A percentile compares a stretch with the other conserved stretches of the same genome.
Evolutionary conservation across 148 eudicot genomes (phyloP).

Genomic region (Chenopodium quinoa): DNA sequence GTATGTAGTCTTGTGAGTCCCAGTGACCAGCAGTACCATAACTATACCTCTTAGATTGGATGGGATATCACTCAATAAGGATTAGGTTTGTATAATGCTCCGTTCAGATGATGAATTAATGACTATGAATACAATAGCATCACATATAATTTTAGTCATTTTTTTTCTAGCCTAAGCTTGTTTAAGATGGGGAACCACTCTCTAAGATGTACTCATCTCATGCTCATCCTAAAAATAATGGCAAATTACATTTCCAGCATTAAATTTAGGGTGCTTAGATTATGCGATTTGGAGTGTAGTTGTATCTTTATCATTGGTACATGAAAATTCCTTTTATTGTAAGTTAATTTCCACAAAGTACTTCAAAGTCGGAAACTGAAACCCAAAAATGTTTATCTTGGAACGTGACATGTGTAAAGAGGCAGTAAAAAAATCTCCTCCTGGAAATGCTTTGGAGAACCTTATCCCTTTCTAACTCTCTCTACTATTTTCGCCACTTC

Average conservation of each 20-base stretch:
- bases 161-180: background rate
- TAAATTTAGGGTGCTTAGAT: background rate
- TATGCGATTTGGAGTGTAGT: background rate
- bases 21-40: no score
- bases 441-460: background rate
- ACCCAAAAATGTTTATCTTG: background rate
- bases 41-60: no score
- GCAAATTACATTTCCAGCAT: background rate
- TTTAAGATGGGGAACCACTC: background rate
- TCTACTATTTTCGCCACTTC: no score
- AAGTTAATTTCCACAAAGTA: background rate
- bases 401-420: background rate
- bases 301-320: background rate
- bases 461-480: background rate
- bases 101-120: background rate
- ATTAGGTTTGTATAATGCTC: background rate
- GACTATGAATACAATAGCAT: background rate
- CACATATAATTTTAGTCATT: background rate
- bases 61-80: no score
- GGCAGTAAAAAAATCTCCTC: background rate
- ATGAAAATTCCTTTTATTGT: background rate
- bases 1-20: background rate
- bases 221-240: background rate
- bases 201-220: background rate
- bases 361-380: background rate